Conservation (phyloP, 2,329 filamentous ascomycete genomes). For the Aspergillus udagawae region DNA sequence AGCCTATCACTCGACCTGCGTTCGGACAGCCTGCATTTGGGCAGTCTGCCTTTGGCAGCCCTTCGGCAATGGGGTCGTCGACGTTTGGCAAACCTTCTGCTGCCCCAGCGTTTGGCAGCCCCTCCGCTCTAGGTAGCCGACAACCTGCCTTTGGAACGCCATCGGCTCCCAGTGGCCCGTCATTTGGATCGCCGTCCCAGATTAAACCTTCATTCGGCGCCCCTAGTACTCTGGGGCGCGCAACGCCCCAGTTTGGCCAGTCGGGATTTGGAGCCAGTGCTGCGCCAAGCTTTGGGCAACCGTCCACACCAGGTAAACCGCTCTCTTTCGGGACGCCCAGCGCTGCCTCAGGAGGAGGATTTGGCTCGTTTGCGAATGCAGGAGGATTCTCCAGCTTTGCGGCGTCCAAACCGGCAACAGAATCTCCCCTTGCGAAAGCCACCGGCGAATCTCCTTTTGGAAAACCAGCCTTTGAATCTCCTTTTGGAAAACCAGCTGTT, state of each 20-base stretch:
- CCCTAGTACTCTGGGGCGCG: slow-evolving; percentile 29
- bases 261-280: slow-evolving; percentile 10
- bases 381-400: slow-evolving; percentile 24
- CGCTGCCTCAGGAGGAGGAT: slow-evolving; percentile 26
- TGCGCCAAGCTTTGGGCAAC: slow-evolving; percentile 28
- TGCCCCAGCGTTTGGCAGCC: slow-evolving; percentile 20
- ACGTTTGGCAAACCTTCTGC: slow-evolving; percentile 24
- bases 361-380: slow-evolving; percentile 30
- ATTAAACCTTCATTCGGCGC: slow-evolving; percentile 31
- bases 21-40: slow-evolving; percentile 21
- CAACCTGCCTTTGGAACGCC: slow-evolving; percentile 26
- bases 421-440: slow-evolving; percentile 25
- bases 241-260: slow-evolving; percentile 31
- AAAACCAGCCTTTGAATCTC: slow-evolving; percentile 11
- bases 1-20: slow-evolving; percentile 16
- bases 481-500: slow-evolving; percentile 19
- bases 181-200: slow-evolving; percentile 34
- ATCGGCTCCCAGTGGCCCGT: slow-evolving; percentile 22
- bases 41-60: slow-evolving; percentile 16
- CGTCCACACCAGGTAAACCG: slow-evolving; percentile 24
- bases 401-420: slow-evolving; percentile 20
- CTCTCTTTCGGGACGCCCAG: slow-evolving; percentile 19
- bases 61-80: slow-evolving; percentile 27
- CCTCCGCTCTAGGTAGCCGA: slow-evolving; percentile 18
- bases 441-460: slow-evolving; percentile 16